A percentile compares a stretch with the other conserved stretches of the same genome.
These are phyloP conservation scores for Cucurbita pepo DNA, from an alignment of 306 rosid species.

Conservation along the genomic window DNA sequence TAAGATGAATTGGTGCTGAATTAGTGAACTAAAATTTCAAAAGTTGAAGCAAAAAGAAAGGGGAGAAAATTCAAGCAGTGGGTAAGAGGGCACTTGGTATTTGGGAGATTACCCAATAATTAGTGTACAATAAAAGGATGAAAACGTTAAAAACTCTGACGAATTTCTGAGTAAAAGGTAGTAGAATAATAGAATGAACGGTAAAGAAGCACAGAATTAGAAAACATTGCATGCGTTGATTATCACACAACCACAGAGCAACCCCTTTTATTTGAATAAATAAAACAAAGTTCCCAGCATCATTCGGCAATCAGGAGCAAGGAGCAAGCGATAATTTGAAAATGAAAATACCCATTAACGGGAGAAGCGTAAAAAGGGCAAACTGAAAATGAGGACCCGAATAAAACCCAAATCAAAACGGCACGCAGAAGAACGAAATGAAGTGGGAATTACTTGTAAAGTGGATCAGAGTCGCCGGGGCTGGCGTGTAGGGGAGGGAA, in stretches of 20 bases:
- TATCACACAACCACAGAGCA: not conserved
- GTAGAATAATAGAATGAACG: not conserved
- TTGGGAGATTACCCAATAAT: not conserved
- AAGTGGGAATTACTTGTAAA: slow-evolving; percentile 35
- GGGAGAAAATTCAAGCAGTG: not conserved
- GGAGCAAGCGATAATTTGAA: not conserved
- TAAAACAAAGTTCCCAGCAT: not conserved
- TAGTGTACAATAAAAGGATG: not conserved
- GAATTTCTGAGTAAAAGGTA: too few species aligned
- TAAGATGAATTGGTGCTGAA: not conserved
- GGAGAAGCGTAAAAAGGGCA: not conserved
- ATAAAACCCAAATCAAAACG: not conserved
- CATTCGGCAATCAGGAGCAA: not conserved
- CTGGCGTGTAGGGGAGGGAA: slow-evolving; percentile 30
- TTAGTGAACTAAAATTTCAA: not conserved
- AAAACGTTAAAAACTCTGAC: not conserved
- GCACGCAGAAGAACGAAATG: not conserved
- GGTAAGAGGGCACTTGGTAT: not conserved
- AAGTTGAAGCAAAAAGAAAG: not conserved
- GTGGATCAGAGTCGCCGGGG: slow-evolving; percentile 69
- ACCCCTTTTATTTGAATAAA: not conserved
- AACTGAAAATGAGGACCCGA: not conserved
- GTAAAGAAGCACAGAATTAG: not conserved
- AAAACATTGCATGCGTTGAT: not conserved
- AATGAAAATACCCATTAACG: not conserved